phyloP scores from a whole-genome alignment of 345 rosid genomes.

The Camelina laxa region DNA sequence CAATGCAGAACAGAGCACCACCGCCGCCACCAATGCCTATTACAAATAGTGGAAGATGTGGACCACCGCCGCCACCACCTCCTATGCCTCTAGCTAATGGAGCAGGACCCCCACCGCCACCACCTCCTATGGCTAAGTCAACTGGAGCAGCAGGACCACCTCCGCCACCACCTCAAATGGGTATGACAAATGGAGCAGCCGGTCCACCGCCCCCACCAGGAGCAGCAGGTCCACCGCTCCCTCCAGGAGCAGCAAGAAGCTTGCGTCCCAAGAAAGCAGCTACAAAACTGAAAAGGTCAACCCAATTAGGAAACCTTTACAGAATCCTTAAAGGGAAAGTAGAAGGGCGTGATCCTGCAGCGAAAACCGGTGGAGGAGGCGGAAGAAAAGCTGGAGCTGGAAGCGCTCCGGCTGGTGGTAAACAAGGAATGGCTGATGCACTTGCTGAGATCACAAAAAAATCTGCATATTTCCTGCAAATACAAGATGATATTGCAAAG shows the following conservation, averaged over 20 bases:
- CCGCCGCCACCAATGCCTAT: slow-evolving; percentile 37
- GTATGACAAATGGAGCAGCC: slow-evolving; percentile 46
- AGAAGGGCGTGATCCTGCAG: slow-evolving; percentile 61
- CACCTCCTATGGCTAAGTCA: slow-evolving; percentile 52
- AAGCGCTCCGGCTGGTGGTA: slow-evolving; percentile 49
- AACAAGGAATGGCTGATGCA: slow-evolving; percentile 99
- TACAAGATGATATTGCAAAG: slow-evolving; percentile 80
- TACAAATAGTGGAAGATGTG: slow-evolving; percentile 3
- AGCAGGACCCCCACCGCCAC: slow-evolving; percentile 66
- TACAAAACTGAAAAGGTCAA: slow-evolving; percentile 83
- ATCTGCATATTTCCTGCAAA: slow-evolving; percentile 89
- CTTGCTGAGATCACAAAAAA: slow-evolving; percentile 93
- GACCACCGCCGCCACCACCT: slow-evolving; percentile 55
- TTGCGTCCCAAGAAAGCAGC: slow-evolving; percentile 71
- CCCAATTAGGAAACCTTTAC: slow-evolving; percentile 72
- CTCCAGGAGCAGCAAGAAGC: slow-evolving; percentile 60
- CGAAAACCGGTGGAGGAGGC: slow-evolving; percentile 43
- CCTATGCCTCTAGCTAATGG: slow-evolving; percentile 47
- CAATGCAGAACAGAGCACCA: slow-evolving; percentile 12
- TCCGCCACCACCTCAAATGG: slow-evolving; percentile 56
- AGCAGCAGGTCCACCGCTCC: slow-evolving; percentile 68
- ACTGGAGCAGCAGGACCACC: slow-evolving; percentile 57
- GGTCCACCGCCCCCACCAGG: slow-evolving; percentile 78
- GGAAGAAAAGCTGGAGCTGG: slow-evolving; percentile 48
- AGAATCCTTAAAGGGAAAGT: slow-evolving; percentile 77